phyloP scores from a whole-genome alignment of 148 eudicot genomes.

The Oxyria digyna region DNA sequence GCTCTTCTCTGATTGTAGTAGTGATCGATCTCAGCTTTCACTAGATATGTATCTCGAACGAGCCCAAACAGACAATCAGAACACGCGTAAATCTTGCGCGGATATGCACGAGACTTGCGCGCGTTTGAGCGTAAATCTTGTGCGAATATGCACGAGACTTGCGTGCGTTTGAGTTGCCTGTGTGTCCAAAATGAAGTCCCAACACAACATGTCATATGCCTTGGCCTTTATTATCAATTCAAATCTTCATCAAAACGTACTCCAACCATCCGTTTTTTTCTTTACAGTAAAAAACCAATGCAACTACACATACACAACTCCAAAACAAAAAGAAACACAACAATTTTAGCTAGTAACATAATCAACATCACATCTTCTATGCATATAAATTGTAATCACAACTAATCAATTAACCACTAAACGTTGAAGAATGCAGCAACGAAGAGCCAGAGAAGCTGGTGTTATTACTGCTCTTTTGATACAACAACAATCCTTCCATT shows the following conservation, averaged over 20 bases:
- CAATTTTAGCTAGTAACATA: neutral
- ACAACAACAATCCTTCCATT: slow-evolving; percentile 24
- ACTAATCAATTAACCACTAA: neutral
- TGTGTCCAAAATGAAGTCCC: too few species aligned
- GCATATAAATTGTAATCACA: neutral
- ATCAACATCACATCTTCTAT: neutral
- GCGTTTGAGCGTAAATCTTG: too few species aligned
- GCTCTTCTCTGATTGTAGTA: too few species aligned
- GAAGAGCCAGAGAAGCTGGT: slow-evolving; percentile 66
- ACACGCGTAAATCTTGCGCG: too few species aligned
- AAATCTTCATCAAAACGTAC: neutral
- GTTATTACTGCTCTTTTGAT: slow-evolving; percentile 26
- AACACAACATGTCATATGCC: too few species aligned
- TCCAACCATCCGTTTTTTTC: neutral
- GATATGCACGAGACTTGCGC: too few species aligned
- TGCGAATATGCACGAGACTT: too few species aligned
- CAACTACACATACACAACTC: neutral
- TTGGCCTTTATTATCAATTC: neutral
- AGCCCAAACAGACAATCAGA: too few species aligned
- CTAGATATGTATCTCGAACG: too few species aligned
- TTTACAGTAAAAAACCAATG: neutral
- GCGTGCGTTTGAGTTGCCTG: too few species aligned
- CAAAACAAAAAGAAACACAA: neutral
- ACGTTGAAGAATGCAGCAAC: slow-evolving; percentile 47
- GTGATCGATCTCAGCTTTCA: too few species aligned